Conservation (phyloP, 2,329 filamentous ascomycete genomes). For the Trichoderma sp. region DNA sequence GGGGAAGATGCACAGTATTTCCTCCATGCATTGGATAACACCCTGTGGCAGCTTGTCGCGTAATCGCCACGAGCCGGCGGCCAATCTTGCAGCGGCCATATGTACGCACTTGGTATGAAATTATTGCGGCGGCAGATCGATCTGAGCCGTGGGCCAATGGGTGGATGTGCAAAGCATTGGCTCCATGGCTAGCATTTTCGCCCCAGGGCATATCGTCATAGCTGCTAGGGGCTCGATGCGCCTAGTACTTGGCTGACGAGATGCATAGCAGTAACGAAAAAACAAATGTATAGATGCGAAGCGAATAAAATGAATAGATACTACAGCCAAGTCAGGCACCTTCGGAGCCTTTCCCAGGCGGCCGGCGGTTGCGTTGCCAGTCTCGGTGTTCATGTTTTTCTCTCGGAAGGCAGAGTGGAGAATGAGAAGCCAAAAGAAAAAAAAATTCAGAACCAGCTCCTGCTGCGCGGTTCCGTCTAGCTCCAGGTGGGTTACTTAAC, state of each 20-base stretch:
- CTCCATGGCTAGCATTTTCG: constrained; percentile 2
- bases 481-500: constrained; percentile 22
- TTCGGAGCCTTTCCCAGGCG: not conserved
- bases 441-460: constrained; percentile 3
- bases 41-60: not conserved
- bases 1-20: not conserved
- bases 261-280: not conserved
- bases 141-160: constrained; percentile 4
- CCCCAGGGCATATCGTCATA: not conserved
- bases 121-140: not conserved
- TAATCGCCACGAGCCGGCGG: not conserved
- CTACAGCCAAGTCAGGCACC: not conserved
- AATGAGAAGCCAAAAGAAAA: not conserved
- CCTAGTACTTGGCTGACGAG: not conserved
- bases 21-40: not conserved
- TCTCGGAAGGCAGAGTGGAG: constrained; percentile 11
- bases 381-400: constrained; percentile 7
- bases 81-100: not conserved
- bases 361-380: not conserved
- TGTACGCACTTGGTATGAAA: not conserved
- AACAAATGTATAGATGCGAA: not conserved
- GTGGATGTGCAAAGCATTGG: not conserved
- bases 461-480: not conserved
- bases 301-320: not conserved
- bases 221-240: not conserved